Evolutionary conservation across 306 rosid genomes (phyloP).

Genomic region (Carpinus viminea): DNA sequence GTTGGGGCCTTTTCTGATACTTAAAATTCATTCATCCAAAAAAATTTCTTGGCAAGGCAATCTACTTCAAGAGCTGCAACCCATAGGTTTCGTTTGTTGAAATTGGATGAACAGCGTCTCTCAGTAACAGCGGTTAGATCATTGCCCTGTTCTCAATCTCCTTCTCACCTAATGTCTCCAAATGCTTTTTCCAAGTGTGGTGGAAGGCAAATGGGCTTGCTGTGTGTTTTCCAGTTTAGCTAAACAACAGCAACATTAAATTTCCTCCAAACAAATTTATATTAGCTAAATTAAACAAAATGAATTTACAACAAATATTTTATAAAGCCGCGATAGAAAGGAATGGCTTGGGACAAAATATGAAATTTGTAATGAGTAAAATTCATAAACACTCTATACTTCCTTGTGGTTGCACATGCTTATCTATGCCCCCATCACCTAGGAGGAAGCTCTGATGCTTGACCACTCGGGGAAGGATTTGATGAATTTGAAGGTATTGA

Average conservation of each 20-base stretch:
- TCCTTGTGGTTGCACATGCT: neutral
- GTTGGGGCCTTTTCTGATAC: too few species aligned
- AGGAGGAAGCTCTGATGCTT: conserved; percentile 42
- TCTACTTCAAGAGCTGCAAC: too few species aligned
- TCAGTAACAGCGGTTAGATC: too few species aligned
- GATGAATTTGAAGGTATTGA: conserved; percentile 42
- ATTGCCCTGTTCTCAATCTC: too few species aligned
- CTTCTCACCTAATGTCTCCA: neutral
- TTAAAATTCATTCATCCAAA: too few species aligned
- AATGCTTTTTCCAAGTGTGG: neutral
- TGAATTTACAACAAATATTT: conserved; percentile 1
- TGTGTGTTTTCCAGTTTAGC: neutral
- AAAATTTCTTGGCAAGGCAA: too few species aligned
- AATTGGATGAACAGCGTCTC: too few species aligned
- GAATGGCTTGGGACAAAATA: conserved; percentile 10
- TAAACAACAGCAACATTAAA: neutral
- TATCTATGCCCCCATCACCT: conserved; percentile 26
- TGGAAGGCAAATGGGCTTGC: neutral
- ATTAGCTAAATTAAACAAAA: conserved; percentile 1
- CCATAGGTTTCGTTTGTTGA: too few species aligned
- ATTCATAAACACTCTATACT: conserved; percentile 9
- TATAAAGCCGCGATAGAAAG: conserved; percentile 9
- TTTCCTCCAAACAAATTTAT: neutral
- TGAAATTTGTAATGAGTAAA: neutral
- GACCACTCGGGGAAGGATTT: conserved; percentile 48